A percentile compares a stretch with the other conserved stretches of the same genome.
phyloP scores from a whole-genome alignment of 116 monocot species.

The Papilionanthe hybrid region DNA sequence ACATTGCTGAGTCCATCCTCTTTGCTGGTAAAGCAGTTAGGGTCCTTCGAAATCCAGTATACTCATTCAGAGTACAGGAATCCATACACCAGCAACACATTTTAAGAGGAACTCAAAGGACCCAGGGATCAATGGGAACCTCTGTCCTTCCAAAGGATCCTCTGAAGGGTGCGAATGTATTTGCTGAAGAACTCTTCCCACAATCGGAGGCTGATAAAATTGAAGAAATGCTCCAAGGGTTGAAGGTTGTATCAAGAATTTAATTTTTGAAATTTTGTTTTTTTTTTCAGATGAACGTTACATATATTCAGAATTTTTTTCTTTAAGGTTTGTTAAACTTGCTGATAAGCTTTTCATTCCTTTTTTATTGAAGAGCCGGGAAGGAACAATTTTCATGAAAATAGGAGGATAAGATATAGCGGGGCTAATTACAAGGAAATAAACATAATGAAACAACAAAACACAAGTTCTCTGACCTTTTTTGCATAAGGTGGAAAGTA shows the following conservation, averaged over 20 bases:
- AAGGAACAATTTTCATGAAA: no score
- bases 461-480: no score
- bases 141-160: slow-evolving; percentile 31
- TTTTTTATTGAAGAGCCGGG: no score
- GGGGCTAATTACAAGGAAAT: no score
- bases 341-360: not conserved
- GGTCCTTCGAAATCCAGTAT: slow-evolving; percentile 78
- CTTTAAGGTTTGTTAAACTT: not conserved
- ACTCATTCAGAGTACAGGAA: slow-evolving; percentile 48
- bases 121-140: slow-evolving; percentile 37
- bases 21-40: slow-evolving; percentile 97
- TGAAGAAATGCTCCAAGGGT: slow-evolving; percentile 71
- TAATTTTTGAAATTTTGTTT: not conserved
- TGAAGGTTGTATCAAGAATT: slow-evolving; percentile 52
- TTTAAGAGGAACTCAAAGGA: slow-evolving; percentile 35
- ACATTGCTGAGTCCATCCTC: slow-evolving; percentile 84
- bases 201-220: slow-evolving; percentile 87
- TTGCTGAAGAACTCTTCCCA: slow-evolving; percentile 70
- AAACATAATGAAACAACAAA: no score
- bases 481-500: no score
- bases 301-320: not conserved
- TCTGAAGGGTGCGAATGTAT: slow-evolving; percentile 23
- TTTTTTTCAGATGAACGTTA: not conserved
- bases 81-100: slow-evolving; percentile 38
- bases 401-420: no score